A percentile compares a stretch with the other conserved stretches of the same genome.
Conservation (phyloP, 345 rosid genomes). For the Turritis glabra region DNA sequence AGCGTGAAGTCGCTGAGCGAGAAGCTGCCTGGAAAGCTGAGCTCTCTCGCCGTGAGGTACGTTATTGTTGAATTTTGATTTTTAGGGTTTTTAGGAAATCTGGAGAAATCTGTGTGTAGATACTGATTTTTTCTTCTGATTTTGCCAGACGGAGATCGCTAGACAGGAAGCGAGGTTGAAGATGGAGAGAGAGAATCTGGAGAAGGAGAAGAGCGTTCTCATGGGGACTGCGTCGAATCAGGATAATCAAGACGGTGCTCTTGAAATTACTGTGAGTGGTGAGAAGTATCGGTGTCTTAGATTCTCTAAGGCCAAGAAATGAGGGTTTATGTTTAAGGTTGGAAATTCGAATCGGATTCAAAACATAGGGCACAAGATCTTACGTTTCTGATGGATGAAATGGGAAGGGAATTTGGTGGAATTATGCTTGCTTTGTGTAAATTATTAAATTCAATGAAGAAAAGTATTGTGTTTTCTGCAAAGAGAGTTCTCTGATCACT, state of each 20-base stretch:
- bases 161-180: constrained; percentile 94
- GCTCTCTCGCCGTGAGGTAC: constrained; percentile 91
- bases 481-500: neutral
- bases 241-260: constrained; percentile 96
- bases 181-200: constrained; percentile 94
- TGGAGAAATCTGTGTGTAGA: neutral
- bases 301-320: constrained; percentile 94
- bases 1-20: constrained; percentile 96
- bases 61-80: neutral
- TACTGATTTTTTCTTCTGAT: neutral
- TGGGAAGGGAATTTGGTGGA: constrained; percentile 1
- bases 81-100: neutral
- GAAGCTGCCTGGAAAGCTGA: constrained; percentile 99
- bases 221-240: constrained; percentile 98
- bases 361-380: neutral
- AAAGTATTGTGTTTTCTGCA: constrained; percentile 6
- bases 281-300: constrained; percentile 90
- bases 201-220: constrained; percentile 94
- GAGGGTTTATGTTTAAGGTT: too few relatives aligned
- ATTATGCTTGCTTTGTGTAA: constrained; percentile 20
- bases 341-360: neutral
- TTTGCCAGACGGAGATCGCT: constrained; percentile 76
- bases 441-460: constrained; percentile 9
- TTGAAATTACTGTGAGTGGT: constrained; percentile 94
- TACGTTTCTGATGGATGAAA: constrained; percentile 15